These are phyloP conservation scores for Sclerotinia glacialis DNA, from an alignment of 2,329 filamentous ascomycete species.

Conservation along the genomic window DNA sequence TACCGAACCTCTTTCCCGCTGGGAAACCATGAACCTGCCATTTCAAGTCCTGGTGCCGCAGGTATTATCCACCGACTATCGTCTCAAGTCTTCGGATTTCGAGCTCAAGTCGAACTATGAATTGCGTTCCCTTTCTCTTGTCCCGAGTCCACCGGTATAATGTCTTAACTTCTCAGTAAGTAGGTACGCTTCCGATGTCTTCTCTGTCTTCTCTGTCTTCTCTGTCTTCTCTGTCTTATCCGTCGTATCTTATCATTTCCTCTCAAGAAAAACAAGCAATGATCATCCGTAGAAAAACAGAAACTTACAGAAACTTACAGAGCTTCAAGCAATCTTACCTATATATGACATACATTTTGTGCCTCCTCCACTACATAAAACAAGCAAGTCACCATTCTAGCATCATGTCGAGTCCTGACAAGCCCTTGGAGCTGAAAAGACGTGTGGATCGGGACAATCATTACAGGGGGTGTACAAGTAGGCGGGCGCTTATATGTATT, in stretches of 20 bases:
- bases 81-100: slow-evolving; percentile 1
- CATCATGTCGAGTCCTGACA: slow-evolving; percentile 5
- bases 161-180: not conserved
- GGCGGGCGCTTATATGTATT: not conserved
- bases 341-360: not conserved
- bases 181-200: not conserved
- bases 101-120: not conserved
- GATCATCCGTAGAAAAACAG: not conserved
- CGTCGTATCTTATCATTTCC: no score
- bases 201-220: not conserved
- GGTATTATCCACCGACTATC: not conserved
- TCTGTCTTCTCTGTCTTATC: no score
- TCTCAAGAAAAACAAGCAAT: not conserved
- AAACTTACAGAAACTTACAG: not conserved
- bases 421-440: slow-evolving; percentile 9
- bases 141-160: no score
- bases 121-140: not conserved
- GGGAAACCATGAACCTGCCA: slow-evolving; percentile 30
- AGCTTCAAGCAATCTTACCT: slow-evolving; percentile 1
- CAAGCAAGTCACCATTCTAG: not conserved
- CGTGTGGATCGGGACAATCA: not conserved
- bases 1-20: slow-evolving; percentile 14
- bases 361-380: not conserved
- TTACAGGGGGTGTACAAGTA: not conserved
- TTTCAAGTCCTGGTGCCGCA: slow-evolving; percentile 2